phyloP scores from a whole-genome alignment of 441 rosid genomes.

The Sinapis alba region DNA sequence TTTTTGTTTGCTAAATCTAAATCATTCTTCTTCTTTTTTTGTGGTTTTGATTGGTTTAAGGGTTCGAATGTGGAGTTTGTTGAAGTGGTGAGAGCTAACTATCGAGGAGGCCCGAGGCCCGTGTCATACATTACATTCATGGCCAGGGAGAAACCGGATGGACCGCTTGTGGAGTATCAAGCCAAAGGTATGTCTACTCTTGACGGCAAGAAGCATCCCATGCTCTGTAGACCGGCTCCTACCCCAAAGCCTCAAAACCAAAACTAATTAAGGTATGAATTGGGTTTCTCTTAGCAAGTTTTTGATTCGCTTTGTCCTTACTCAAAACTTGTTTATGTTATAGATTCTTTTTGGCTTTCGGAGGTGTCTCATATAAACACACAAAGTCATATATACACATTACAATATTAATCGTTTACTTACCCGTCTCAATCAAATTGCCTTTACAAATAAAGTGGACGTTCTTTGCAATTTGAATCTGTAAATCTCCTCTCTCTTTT shows the following conservation, averaged over 20 bases:
- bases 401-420: background rate
- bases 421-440: background rate
- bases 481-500: background rate
- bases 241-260: background rate
- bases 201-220: constrained; percentile 3
- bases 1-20: background rate
- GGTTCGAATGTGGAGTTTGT: background rate
- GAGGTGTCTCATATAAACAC: background rate
- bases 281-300: too few relatives aligned
- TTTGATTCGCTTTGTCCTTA: too few relatives aligned
- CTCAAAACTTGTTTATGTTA: too few relatives aligned
- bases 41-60: background rate
- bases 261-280: background rate
- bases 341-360: too few relatives aligned
- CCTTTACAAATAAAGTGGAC: background rate
- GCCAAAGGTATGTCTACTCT: constrained; percentile 10
- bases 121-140: constrained; percentile 30
- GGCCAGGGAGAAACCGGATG: constrained; percentile 23
- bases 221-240: background rate
- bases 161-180: constrained; percentile 25
- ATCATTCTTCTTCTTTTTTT: background rate
- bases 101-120: constrained; percentile 2
- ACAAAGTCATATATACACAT: background rate
- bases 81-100: background rate
- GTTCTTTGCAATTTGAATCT: background rate